phyloP scores from a whole-genome alignment of 495 filamentous ascomycete species.

The Hypoxylon fuscum region DNA sequence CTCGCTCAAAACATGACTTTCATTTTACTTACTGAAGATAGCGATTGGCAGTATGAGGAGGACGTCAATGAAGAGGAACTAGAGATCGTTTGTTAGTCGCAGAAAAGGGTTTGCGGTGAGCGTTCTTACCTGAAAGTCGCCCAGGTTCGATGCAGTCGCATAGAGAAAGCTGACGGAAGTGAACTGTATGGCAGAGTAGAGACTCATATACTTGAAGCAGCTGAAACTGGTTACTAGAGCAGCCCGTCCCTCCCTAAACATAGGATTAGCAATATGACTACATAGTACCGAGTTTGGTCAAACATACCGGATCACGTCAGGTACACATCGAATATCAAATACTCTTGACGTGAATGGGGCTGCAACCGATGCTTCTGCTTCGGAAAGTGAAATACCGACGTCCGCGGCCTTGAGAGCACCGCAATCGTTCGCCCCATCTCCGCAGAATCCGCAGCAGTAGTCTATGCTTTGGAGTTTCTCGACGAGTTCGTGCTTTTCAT shows the following conservation, averaged over 20 bases:
- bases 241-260: conserved; percentile 82
- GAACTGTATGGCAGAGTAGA: conserved; percentile 99
- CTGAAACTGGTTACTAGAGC: conserved; percentile 97
- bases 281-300: background rate
- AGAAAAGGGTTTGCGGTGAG: background rate
- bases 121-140: conserved; percentile 83
- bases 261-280: conserved; percentile 15
- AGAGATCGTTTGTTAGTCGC: conserved; percentile 30
- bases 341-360: conserved; percentile 95
- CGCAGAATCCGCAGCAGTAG: conserved; percentile 96
- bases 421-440: conserved; percentile 98
- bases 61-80: conserved; percentile 95
- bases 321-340: conserved; percentile 97
- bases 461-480: conserved; percentile 97
- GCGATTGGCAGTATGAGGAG: conserved; percentile 93
- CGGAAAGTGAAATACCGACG: conserved; percentile 97
- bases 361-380: conserved; percentile 97
- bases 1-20: background rate
- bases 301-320: conserved; percentile 80
- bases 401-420: conserved; percentile 97
- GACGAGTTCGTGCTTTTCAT: conserved; percentile 98
- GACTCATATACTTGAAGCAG: conserved; percentile 99
- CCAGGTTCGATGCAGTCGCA: conserved; percentile 92
- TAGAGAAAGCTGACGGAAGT: conserved; percentile 98
- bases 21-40: conserved; percentile 78